Evolutionary conservation across 352 stramenopile species (phyloP).

Genomic region (Elongisporangium senticosum): DNA sequence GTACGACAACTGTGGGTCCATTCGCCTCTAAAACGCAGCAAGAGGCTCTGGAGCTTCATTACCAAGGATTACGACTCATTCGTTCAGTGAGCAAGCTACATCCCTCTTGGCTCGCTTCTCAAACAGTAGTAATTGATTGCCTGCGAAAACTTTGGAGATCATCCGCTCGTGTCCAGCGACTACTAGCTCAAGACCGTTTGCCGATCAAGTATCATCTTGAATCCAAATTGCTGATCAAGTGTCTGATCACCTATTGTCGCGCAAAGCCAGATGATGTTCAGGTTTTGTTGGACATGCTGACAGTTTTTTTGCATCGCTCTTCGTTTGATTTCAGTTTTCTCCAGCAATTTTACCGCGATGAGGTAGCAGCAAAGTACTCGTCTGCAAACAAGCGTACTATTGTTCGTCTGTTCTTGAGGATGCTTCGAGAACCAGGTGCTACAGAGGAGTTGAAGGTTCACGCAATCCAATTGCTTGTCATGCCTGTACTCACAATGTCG

Average conservation of each 20-base stretch:
- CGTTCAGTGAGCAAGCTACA: constrained; percentile 89
- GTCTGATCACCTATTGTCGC: constrained; percentile 92
- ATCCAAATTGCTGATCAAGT: constrained; percentile 92
- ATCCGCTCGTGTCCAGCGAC: constrained; percentile 66
- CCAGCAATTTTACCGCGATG: constrained; percentile 81
- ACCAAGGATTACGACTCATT: constrained; percentile 92
- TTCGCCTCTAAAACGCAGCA: constrained; percentile 78
- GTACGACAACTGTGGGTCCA: constrained; percentile 16
- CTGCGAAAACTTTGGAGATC: constrained; percentile 94
- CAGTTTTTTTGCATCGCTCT: constrained; percentile 91
- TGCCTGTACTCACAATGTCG: constrained; percentile 87
- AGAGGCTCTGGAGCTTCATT: constrained; percentile 91
- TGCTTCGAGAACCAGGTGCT: constrained; percentile 64
- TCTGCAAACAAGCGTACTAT: constrained; percentile 76
- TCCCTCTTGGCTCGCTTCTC: constrained; percentile 79
- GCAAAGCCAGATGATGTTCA: constrained; percentile 92
- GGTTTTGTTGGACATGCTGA: constrained; percentile 94
- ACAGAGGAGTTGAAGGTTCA: constrained; percentile 91
- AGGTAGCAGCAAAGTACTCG: constrained; percentile 68
- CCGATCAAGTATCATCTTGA: constrained; percentile 93
- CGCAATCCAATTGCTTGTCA: constrained; percentile 90
- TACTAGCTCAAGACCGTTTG: constrained; percentile 66
- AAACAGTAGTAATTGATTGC: constrained; percentile 88
- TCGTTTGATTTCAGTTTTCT: constrained; percentile 95
- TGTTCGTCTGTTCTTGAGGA: constrained; percentile 86